Conservation (phyloP, 257 asterid species). For the Gynochthodes officinalis region DNA sequence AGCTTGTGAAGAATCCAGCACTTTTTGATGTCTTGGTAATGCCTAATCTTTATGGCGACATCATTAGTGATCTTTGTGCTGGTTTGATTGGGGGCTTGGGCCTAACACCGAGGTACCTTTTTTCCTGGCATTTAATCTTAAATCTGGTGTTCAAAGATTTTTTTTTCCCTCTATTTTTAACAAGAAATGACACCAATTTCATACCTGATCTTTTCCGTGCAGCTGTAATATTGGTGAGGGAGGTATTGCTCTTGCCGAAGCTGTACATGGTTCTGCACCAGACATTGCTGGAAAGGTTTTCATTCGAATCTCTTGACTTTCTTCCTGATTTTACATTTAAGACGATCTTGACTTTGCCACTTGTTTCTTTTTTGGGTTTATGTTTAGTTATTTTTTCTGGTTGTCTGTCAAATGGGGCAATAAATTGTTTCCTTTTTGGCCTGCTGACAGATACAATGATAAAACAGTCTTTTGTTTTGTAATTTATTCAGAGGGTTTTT, state of each 20-base stretch:
- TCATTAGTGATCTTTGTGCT: constrained; percentile 85
- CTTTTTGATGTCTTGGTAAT: constrained; percentile 85
- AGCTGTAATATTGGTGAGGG: constrained; percentile 97
- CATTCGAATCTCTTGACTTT: constrained; percentile 6
- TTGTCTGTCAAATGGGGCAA: background rate
- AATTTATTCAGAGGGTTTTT: background rate
- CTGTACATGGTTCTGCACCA: constrained; percentile 99
- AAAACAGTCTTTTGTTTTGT: background rate
- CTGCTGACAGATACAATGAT: background rate
- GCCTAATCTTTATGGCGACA: constrained; percentile 55
- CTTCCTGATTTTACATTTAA: background rate
- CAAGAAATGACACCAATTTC: background rate
- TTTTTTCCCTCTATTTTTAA: background rate
- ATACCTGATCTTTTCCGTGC: constrained; percentile 10
- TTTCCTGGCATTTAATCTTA: background rate
- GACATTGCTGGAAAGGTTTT: constrained; percentile 98
- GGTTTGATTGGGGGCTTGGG: constrained; percentile 97
- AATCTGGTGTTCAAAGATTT: background rate
- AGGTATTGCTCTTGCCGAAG: constrained; percentile 98
- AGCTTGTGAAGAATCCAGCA: constrained; percentile 90
- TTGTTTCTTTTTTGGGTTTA: background rate
- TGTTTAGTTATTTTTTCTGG: background rate
- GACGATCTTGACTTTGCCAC: background rate
- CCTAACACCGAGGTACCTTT: constrained; percentile 78
- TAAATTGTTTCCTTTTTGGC: background rate